A percentile compares a stretch with the other conserved stretches of the same genome.
phyloP scores from a whole-genome alignment of 2,329 filamentous ascomycete species.

The Aspergillus thermomutatus region DNA sequence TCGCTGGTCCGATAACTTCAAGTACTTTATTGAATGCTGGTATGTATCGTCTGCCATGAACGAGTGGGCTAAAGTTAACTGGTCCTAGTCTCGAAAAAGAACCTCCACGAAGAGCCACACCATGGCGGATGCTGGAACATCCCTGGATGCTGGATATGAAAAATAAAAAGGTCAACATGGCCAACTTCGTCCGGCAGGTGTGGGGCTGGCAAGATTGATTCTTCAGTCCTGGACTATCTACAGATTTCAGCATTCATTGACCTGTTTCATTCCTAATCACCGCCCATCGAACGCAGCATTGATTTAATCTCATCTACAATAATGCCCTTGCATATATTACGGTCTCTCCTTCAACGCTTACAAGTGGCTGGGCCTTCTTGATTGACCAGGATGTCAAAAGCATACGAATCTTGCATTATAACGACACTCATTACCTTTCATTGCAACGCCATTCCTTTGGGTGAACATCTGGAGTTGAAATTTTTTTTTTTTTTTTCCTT shows the following conservation, averaged over 20 bases:
- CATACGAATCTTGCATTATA: conserved; percentile 23
- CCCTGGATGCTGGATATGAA: conserved; percentile 99
- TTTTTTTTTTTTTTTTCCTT: conserved; percentile 6
- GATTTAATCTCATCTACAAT: conserved; percentile 2
- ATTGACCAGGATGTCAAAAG: conserved; percentile 27
- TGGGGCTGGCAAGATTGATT: conserved; percentile 85
- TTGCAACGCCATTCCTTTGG: conserved; percentile 18
- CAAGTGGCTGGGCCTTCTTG: conserved; percentile 25
- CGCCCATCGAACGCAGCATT: conserved; percentile 4
- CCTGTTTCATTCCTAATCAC: conserved; percentile 3
- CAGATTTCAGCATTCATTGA: conserved; percentile 11
- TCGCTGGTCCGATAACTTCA: conserved; percentile 95
- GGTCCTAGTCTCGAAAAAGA: conserved; percentile 83
- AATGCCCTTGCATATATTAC: conserved; percentile 21
- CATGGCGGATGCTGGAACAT: conserved; percentile 98
- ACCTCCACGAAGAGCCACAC: conserved; percentile 77
- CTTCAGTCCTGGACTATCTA: not conserved
- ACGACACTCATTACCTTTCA: conserved; percentile 21
- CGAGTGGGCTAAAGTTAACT: conserved; percentile 9
- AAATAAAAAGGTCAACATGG: conserved; percentile 95
- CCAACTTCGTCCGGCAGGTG: conserved; percentile 85
- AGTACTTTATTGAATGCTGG: conserved; percentile 99
- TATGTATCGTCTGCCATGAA: conserved; percentile 41
- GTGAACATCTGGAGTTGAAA: conserved; percentile 20
- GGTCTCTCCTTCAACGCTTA: conserved; percentile 21